A percentile compares a stretch with the other conserved stretches of the same genome.
These are phyloP conservation scores for Funneliformis geosporum DNA, from an alignment of 192 early-diverging fungal genomes.

Conservation along the genomic window DNA sequence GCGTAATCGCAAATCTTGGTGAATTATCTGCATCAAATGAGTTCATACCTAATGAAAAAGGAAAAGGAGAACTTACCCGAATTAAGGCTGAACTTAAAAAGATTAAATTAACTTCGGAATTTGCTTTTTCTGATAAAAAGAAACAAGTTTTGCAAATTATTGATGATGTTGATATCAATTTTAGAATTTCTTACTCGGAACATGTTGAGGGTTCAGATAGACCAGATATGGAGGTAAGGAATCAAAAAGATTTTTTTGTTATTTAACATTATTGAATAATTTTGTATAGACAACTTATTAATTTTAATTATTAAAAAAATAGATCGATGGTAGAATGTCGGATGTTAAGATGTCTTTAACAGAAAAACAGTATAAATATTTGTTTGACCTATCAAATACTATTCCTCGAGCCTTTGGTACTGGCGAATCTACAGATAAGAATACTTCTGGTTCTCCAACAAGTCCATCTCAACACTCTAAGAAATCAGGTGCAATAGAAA, in stretches of 20 bases:
- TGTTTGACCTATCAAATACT: conserved; percentile 65
- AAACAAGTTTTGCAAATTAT: conserved; percentile 74
- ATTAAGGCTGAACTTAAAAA: conserved; percentile 63
- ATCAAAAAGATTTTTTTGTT: neutral
- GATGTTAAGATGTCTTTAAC: conserved; percentile 79
- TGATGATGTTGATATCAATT: conserved; percentile 80
- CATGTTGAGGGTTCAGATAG: conserved; percentile 54
- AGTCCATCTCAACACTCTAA: neutral
- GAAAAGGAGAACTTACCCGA: conserved; percentile 55
- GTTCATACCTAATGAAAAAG: conserved; percentile 60
- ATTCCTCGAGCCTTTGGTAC: conserved; percentile 49
- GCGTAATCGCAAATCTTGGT: conserved; percentile 81
- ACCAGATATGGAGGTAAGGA: conserved; percentile 54
- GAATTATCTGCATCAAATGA: conserved; percentile 81
- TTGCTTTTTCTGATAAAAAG: conserved; percentile 43
- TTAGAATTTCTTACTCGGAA: conserved; percentile 62
- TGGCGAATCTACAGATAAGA: conserved; percentile 34
- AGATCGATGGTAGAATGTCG: conserved; percentile 63
- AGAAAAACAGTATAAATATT: conserved; percentile 80
- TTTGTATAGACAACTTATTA: neutral
- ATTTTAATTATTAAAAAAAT: neutral
- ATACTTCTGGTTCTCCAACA: conserved; percentile 12
- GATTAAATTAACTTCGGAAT: conserved; percentile 61
- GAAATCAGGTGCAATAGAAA: neutral
- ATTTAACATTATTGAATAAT: neutral